Evolutionary conservation across 2,329 filamentous ascomycete genomes (phyloP), one percentile per base, ranked within the genome.

Genomic region (Ophiosphaerella korrae): DNA sequence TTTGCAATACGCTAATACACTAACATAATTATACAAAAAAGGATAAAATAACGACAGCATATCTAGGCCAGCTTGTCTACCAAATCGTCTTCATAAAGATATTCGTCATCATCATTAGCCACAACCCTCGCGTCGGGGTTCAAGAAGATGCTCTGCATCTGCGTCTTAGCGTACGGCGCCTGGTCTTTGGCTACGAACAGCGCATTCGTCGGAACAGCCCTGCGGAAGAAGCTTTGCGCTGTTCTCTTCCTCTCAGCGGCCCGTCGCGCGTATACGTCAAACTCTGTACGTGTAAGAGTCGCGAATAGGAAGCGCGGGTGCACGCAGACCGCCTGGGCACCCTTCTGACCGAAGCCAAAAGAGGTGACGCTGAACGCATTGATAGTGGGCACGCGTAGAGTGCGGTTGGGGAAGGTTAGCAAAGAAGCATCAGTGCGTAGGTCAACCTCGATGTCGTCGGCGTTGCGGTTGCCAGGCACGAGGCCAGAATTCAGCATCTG

Each of bases 171-270:
- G 79, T 97, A 99, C 36, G 94, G 95, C 37, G 92, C 83, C 73
- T 92, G 87, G 70, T 84, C 84, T 86, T 99, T 99, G 74, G 95
- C 92, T 57, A 95, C 91, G 77, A 99, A 99, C 75, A 99, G 84
- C 58, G 86, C 90, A 82, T 99, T 97, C 83, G 96, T 96, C 83
- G 97, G 92, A 74, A 99, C 83, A 57, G 93, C 92, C 67, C 96
- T 96, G 80, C 99, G 94, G 87, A 95, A 96, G 85, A 99, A 0
- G 94, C 91, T 81, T 93, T 97, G 90, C 97, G 97, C 77, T 99
- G 95, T 29, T 59, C 95, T 86, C 34, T 90, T 87, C 68, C 91
- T 88, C 16, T 97, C 91, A 84, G 95, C 97, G 70, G 80, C 78
- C 73, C 88, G 88, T 83, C 99, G 99, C 50, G 85, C 78, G 77